Evolutionary conservation across 768 basidiomycete genomes (phyloP), one percentile per base, ranked within the genome.

Genomic region (Kwoniella heveanensis): DNA sequence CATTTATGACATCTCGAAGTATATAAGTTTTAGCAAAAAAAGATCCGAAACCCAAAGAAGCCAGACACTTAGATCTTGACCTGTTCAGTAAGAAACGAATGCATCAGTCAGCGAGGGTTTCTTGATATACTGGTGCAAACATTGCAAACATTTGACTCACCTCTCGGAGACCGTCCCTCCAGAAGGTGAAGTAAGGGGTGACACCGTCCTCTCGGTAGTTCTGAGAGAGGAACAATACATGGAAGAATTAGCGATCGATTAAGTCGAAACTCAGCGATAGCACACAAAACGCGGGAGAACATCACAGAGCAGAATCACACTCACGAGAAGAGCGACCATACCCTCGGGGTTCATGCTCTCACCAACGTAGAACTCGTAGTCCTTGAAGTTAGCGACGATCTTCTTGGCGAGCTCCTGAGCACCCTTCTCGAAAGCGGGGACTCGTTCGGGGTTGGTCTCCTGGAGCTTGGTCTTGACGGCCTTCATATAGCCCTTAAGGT

Each of bases 401-500:
- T 93, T 96, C 85, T 97, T 97, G 57, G 87, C 92, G 74, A 85
- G 91, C 2, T 81, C 82, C 54, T 80, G 69, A 13, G 95, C 96
- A 22, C 84, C 87, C 79, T 88, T 88, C 83, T 98, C 91, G 79
- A 99, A 99, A 0, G 79, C 85, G 1, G 82, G 80, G 27, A 93
- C 88, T 7, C 85, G 84, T 0, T 86, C 88, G 12, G 88, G 85
- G 17, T 86, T 81, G 1, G 60, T 78, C 72, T 85, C 78, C 44
- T 76, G 44, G 49, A 98, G 84, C 53, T 89, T 76, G 1, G 72
- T 77, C 83, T 96, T 93, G 80, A 97, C 82, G 13, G 85, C 81
- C 82, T 98, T 98, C 94, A 98, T 95, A 84, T 99, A 99, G 15
- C 82, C 86, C 90, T 95, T 98, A 78, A 98, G 86, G 79, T 92